phyloP scores from a whole-genome alignment of 1,284 basidiomycete species.

The Inonotus hispidus region DNA sequence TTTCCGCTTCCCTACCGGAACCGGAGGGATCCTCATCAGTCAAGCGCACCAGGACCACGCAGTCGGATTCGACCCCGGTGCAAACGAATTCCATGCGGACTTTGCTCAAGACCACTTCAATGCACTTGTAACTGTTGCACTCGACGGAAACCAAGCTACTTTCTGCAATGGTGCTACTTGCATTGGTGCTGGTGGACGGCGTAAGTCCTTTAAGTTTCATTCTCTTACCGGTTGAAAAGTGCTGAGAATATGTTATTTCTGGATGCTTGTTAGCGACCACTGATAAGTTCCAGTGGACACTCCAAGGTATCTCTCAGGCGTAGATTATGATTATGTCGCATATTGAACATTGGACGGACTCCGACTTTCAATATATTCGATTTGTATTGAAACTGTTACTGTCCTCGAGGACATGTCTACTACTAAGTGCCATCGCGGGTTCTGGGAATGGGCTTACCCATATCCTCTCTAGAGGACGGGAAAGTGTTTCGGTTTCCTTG shows the following conservation, averaged over 20 bases:
- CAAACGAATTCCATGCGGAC: conserved; percentile 1
- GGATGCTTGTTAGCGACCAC: background rate
- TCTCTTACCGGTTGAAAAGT: background rate
- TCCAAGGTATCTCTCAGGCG: background rate
- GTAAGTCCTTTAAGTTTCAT: background rate
- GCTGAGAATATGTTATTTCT: background rate
- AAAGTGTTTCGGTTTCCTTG: no score
- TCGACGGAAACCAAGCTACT: background rate
- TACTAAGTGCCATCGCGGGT: no score
- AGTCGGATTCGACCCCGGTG: background rate
- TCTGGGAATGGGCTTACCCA: no score
- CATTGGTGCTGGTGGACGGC: background rate
- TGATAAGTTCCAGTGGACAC: background rate
- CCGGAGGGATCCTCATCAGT: background rate
- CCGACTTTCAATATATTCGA: background rate
- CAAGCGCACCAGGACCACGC: background rate
- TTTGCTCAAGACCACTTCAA: background rate
- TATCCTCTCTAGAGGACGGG: no score
- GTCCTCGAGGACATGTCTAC: no score
- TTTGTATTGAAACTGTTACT: no score
- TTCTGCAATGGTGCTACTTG: background rate
- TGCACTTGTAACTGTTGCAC: background rate
- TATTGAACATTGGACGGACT: background rate
- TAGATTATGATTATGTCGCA: background rate
- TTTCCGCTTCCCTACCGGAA: conserved; percentile 3